These are phyloP conservation scores for Ceratobasidium papillatum DNA, from an alignment of 1,284 basidiomycete species.

Conservation along the genomic window DNA sequence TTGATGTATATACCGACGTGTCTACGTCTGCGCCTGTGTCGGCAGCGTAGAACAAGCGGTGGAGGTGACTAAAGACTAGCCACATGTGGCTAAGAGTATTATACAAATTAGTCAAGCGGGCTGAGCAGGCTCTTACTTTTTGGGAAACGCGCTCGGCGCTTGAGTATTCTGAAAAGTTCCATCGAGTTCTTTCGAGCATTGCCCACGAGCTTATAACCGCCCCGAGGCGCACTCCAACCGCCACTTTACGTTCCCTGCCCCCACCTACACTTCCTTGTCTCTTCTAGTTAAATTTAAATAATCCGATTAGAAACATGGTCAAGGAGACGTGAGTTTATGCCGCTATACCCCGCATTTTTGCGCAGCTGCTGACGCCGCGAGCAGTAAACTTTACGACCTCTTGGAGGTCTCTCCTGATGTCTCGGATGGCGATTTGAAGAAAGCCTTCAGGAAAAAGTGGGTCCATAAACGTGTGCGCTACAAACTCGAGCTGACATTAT, in stretches of 20 bases:
- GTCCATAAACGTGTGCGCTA: conserved; percentile 42
- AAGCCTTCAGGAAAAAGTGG: conserved; percentile 93
- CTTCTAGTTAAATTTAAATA: conserved; percentile 18
- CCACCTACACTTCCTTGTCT: not conserved
- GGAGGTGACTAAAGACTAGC: conserved; percentile 18
- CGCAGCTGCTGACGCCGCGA: not conserved
- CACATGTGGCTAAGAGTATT: not conserved
- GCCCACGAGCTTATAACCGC: conserved; percentile 37
- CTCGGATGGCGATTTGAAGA: conserved; percentile 86
- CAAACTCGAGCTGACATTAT: conserved; percentile 1
- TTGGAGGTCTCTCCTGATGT: conserved; percentile 82
- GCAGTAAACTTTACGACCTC: conserved; percentile 89
- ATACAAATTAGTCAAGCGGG: conserved; percentile 5
- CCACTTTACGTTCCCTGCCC: conserved; percentile 11
- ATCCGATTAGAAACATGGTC: conserved; percentile 50
- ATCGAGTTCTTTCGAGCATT: conserved; percentile 26
- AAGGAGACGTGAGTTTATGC: conserved; percentile 54
- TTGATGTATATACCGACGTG: conserved; percentile 90
- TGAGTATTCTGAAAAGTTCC: conserved; percentile 30
- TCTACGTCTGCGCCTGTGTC: conserved; percentile 53
- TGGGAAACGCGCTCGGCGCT: conserved; percentile 36
- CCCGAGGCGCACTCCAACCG: not conserved
- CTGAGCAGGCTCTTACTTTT: conserved; percentile 6
- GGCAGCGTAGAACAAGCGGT: conserved; percentile 3
- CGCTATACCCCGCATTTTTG: not conserved